Evolutionary conservation across 2,329 filamentous ascomycete species (phyloP).

Genomic region (Orbilia brochopaga): DNA sequence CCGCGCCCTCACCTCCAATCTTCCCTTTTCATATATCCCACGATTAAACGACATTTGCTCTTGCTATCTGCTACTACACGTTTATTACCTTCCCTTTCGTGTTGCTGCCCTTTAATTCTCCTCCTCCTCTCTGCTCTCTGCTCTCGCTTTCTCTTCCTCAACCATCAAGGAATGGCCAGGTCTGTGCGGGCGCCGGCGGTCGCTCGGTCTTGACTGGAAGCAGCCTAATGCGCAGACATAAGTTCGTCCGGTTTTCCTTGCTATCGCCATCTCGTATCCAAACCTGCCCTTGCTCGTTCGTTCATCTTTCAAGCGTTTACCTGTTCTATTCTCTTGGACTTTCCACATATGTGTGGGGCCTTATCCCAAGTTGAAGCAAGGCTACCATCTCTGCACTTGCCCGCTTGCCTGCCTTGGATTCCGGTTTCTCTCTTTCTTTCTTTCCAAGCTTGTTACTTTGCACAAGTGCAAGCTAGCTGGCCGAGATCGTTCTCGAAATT

Average conservation of each 20-base stretch:
- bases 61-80: too few species aligned
- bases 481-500: too few species aligned
- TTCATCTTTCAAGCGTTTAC: neutral
- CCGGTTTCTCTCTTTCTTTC: neutral
- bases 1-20: too few species aligned
- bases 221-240: slow-evolving; percentile 5
- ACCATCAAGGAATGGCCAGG: too few species aligned
- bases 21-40: too few species aligned
- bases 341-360: slow-evolving; percentile 28
- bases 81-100: slow-evolving; percentile 1
- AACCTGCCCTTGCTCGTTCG: neutral
- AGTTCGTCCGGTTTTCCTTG: neutral
- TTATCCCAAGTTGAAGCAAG: slow-evolving; percentile 9
- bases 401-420: slow-evolving; percentile 17
- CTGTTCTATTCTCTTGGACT: slow-evolving; percentile 30
- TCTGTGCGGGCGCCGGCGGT: slow-evolving; percentile 1
- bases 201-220: neutral
- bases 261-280: slow-evolving; percentile 2
- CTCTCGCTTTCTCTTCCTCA: too few species aligned
- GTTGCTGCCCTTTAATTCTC: neutral
- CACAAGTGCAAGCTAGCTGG: neutral
- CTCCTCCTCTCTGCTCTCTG: neutral
- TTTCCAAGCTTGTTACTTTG: slow-evolving; percentile 5
- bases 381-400: slow-evolving; percentile 17
- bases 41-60: too few species aligned